Evolutionary conservation across 768 basidiomycete genomes (phyloP), one percentile per base, ranked within the genome.

Genomic region (Rhodotorula sphaerocarpa): DNA sequence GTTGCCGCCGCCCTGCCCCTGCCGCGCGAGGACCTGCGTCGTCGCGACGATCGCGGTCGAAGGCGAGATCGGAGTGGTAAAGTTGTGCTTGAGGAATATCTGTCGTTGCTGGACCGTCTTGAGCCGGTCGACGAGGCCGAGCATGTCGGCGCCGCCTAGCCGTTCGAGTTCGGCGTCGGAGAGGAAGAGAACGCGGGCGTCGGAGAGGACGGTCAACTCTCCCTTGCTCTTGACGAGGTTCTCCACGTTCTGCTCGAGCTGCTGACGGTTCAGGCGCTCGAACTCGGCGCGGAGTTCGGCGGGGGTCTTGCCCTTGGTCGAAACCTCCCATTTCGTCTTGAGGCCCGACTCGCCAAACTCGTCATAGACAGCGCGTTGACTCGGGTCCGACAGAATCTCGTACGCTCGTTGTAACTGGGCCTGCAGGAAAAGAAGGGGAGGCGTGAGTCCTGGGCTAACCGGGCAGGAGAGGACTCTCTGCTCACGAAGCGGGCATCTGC

Each of bases 361-460:
- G 72, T 90, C 87, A 74, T 90, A 89, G 10, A 88, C 82, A 54
- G 83, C 83, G 27, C 87, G 54, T 63, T 71, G 70, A 25, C 75
- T 68, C 31, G 70, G 65, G 61, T 91, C 87, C 44, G 83, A 85
- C 33, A 90, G 75, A 28, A 89, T 84, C 80, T 90, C 83, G 73
- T 90, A 90, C 18, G 89, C 88, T 67, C 84, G 85, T 67, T 89
- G 87, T 27, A 91, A 80, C 73, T 85, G 82, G 23, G 85, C 79
- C n/a, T n/a, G n/a, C n/a, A n/a, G n/a, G n/a, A n/a, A n/a, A n/a
- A n/a, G n/a, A n/a, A n/a, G n/a, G n/a, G n/a, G n/a, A n/a, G n/a
- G n/a, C n/a, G n/a, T n/a, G n/a, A n/a, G n/a, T n/a, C n/a, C n/a
- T n/a, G n/a, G n/a, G n/a, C n/a, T n/a, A n/a, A n/a, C n/a, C n/a